Evolutionary conservation across 2,329 filamentous ascomycete species (phyloP), one percentile per base, ranked within the genome.

Genomic region (Ophiocordyceps camponoti-floridani): DNA sequence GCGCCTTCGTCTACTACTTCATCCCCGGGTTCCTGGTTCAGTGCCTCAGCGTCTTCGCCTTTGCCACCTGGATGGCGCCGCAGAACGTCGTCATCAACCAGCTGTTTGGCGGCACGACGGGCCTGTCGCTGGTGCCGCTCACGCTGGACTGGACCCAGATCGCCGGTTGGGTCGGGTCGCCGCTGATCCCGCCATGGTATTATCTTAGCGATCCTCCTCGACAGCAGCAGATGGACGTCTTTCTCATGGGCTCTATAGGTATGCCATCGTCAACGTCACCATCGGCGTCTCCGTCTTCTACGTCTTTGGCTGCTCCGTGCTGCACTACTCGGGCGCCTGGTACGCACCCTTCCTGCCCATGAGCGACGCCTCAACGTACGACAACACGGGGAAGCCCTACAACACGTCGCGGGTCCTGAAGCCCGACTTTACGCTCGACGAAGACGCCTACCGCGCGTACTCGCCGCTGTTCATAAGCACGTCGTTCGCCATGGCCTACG

Each of bases 71-170:
- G 79, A 72, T 84, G 46, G 74, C 73, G 2, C 82, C 82, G 0
- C 66, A 84, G 43, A 84, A 74, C 47, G 66, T 74, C 0, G 62
- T 83, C 10, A 60, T 86, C 37, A 87, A 86, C 50, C 81, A 86
- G 56, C 54, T 86, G 1, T 86, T 86, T 51, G 82, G 82, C 2
- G 79, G 78, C 1, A 68, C 67, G 43, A 80, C 76, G 0, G 82
- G 82, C 0, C 50, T 86, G 4, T 82, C 77, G 0, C 54, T 86
- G 27, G 61, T 85, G 7, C 81, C 82, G 1, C 74, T 86, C 30
- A 84, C 80, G 0, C 84, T 86, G 54, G 82, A 86, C 63, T 85
- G 82, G 80, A 80, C 78, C 5, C 78, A 84, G 52, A 70, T 84
- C 44, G 70, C 78, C 3, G 82, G 79, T 42, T 85, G 75, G 48